Evolutionary conservation across 768 basidiomycete species (phyloP).

Genomic region (Leccinum variicolor): DNA sequence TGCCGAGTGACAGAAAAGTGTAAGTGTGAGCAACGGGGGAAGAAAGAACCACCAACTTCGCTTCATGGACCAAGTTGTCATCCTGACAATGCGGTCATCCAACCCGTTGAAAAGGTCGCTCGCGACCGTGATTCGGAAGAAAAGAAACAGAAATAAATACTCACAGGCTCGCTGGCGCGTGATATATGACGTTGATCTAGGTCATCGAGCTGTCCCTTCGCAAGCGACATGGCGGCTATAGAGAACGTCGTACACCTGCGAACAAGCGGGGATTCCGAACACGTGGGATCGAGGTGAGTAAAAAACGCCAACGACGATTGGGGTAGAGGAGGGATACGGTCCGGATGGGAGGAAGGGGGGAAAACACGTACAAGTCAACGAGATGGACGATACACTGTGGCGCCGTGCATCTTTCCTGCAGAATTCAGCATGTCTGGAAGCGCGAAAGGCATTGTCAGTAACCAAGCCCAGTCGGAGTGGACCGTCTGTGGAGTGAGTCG

Average conservation of each 20-base stretch:
- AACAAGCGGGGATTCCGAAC: not conserved
- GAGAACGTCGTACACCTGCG: constrained; percentile 42
- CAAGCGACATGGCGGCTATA: constrained; percentile 33
- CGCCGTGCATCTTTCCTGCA: constrained; percentile 37
- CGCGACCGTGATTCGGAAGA: not conserved
- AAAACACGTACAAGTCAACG: constrained; percentile 42
- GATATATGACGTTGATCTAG: constrained; percentile 44
- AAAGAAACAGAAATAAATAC: constrained; percentile 9
- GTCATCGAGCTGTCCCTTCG: constrained; percentile 26
- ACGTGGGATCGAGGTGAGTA: not conserved
- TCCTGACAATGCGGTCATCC: not conserved
- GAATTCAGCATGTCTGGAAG: constrained; percentile 44
- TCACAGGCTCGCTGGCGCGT: constrained; percentile 39
- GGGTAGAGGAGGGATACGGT: not conserved
- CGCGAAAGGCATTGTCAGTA: not conserved
- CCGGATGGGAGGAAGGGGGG: not conserved
- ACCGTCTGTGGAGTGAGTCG: not conserved
- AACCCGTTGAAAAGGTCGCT: not conserved
- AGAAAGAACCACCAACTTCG: not conserved
- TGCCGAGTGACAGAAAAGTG: not conserved
- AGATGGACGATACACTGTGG: constrained; percentile 37
- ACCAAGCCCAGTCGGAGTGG: not conserved
- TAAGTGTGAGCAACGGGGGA: not conserved
- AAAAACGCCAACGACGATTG: not conserved
- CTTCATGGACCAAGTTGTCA: not conserved